Percentiles rank a stretch among this genome's conserved stretches.
Conservation (phyloP, 176 grass and related monocot species). For the Phoenix roebelenii region DNA sequence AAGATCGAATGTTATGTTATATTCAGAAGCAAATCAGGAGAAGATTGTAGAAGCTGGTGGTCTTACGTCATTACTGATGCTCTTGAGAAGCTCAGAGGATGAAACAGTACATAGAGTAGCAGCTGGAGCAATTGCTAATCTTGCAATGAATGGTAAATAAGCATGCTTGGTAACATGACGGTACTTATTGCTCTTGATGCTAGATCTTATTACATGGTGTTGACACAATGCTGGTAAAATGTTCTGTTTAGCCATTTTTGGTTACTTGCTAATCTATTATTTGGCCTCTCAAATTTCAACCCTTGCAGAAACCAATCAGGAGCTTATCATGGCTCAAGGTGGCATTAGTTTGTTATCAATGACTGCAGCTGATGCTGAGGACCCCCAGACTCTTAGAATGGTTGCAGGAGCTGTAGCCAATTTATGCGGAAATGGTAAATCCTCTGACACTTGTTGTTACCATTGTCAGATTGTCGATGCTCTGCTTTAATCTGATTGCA, state of each 20-base stretch:
- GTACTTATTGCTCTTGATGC: too few relatives aligned
- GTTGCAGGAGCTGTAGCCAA: constrained; percentile 99
- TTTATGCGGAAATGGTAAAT: constrained; percentile 94
- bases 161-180: not conserved
- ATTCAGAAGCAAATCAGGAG: constrained; percentile 97
- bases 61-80: constrained; percentile 70
- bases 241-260: not conserved
- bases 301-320: constrained; percentile 88
- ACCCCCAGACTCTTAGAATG: constrained; percentile 96
- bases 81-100: constrained; percentile 92
- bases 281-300: constrained; percentile 8
- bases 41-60: constrained; percentile 99
- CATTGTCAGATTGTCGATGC: too few relatives aligned
- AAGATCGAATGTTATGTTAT: not conserved
- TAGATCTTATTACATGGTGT: too few relatives aligned
- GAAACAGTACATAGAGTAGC: constrained; percentile 90
- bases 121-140: constrained; percentile 98
- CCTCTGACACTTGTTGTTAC: constrained; percentile 2
- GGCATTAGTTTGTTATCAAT: constrained; percentile 83
- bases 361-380: constrained; percentile 94
- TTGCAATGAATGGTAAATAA: constrained; percentile 94
- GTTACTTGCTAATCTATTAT: not conserved
- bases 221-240: too few relatives aligned
- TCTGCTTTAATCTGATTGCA: too few relatives aligned
- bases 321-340: constrained; percentile 94